Evolutionary conservation across 2,329 filamentous ascomycete species (phyloP).

Genomic region (Fusarium ambrosium): DNA sequence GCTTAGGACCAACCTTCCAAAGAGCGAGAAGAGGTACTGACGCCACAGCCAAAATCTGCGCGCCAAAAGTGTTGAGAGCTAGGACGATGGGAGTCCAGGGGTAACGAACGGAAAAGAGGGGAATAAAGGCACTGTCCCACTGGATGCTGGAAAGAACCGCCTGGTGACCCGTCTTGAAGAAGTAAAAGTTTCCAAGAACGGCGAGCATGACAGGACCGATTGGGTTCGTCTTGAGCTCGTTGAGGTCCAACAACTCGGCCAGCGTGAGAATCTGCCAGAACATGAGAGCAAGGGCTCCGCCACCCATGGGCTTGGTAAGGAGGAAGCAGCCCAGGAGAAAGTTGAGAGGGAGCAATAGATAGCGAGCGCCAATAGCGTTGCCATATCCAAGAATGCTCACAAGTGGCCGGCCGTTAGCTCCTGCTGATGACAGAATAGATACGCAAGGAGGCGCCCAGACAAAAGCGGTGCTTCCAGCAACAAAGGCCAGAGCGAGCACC

Average conservation of each 20-base stretch:
- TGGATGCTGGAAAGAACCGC: slow-evolving; percentile 89
- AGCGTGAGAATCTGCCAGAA: slow-evolving; percentile 90
- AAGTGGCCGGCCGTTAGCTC: slow-evolving; percentile 61
- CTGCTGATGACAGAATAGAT: slow-evolving; percentile 72
- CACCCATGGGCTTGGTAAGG: slow-evolving; percentile 94
- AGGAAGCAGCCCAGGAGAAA: slow-evolving; percentile 82
- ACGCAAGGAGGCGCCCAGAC: slow-evolving; percentile 89
- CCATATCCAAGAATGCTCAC: slow-evolving; percentile 91
- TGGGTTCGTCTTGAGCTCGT: slow-evolving; percentile 72
- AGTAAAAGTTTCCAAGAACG: slow-evolving; percentile 93
- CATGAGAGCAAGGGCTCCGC: slow-evolving; percentile 84
- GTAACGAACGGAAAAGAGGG: slow-evolving; percentile 84
- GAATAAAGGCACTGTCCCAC: slow-evolving; percentile 96
- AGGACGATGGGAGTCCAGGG: slow-evolving; percentile 90
- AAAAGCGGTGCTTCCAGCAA: slow-evolving; percentile 87
- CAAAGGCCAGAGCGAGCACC: slow-evolving; percentile 82
- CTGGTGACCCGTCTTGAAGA: slow-evolving; percentile 98
- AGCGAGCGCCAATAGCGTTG: slow-evolving; percentile 92
- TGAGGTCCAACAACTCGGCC: slow-evolving; percentile 73
- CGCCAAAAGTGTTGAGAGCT: slow-evolving; percentile 87
- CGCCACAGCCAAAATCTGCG: slow-evolving; percentile 85
- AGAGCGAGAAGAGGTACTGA: slow-evolving; percentile 85
- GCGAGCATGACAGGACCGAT: slow-evolving; percentile 89
- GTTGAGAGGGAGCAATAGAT: slow-evolving; percentile 85
- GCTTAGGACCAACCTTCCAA: slow-evolving; percentile 89